A percentile compares a stretch with the other conserved stretches of the same genome.
Conservation (phyloP, 129 eudicot genomes). For the Saussurea involucrata region DNA sequence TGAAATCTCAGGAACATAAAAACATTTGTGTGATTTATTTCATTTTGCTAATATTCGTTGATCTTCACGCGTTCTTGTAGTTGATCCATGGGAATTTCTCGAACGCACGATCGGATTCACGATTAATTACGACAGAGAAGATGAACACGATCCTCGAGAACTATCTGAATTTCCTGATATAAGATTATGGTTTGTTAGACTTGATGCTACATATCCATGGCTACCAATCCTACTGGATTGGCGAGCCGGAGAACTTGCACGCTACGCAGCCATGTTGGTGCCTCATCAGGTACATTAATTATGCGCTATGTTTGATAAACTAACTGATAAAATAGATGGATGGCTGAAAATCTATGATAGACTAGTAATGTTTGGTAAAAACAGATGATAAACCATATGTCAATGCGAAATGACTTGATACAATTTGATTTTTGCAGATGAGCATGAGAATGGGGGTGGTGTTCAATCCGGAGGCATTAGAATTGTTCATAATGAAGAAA, state of each 20-base stretch:
- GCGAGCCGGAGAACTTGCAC: slow-evolving; percentile 97
- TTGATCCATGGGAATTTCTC: slow-evolving; percentile 65
- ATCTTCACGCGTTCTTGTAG: slow-evolving; percentile 25
- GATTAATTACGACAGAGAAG: slow-evolving; percentile 66
- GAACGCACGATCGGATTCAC: slow-evolving; percentile 88
- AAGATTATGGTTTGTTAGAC: slow-evolving; percentile 90
- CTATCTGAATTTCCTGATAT: slow-evolving; percentile 86
- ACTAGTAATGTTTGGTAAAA: background rate
- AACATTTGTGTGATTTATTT: no score
- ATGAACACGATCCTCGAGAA: slow-evolving; percentile 72
- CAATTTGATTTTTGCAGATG: slow-evolving; percentile 57
- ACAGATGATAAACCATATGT: background rate
- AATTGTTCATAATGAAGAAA: slow-evolving; percentile 82
- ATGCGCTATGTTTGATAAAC: background rate
- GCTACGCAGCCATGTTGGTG: slow-evolving; percentile 93
- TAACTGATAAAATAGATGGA: background rate
- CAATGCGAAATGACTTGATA: background rate
- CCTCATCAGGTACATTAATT: slow-evolving; percentile 74
- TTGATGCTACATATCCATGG: slow-evolving; percentile 88
- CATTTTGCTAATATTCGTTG: background rate
- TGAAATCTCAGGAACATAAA: background rate
- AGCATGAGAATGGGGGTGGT: slow-evolving; percentile 87
- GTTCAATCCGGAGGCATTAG: slow-evolving; percentile 91
- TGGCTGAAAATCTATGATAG: background rate
- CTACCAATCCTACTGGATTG: slow-evolving; percentile 84